Evolutionary conservation across 495 filamentous ascomycete genomes (phyloP).

Genomic region (Penicillium odoratum): DNA sequence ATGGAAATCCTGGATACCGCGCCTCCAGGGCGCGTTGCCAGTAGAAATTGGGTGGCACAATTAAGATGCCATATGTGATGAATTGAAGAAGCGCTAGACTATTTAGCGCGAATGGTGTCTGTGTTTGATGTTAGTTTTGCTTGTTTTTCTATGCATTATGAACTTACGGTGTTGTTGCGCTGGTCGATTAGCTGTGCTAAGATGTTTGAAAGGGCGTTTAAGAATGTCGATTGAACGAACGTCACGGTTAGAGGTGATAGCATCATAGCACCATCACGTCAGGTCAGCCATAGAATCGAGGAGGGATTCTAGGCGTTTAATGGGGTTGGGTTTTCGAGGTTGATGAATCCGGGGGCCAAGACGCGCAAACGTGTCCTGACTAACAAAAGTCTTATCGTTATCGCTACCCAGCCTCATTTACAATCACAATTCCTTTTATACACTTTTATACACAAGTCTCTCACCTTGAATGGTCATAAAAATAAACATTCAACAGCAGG

Average conservation of each 20-base stretch:
- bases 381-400: background rate
- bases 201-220: conserved; percentile 76
- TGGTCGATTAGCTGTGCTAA: conserved; percentile 77
- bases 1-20: conserved; percentile 49
- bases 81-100: conserved; percentile 71
- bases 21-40: conserved; percentile 71
- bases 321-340: background rate
- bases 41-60: conserved; percentile 80
- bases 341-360: conserved; percentile 20
- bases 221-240: conserved; percentile 67
- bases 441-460: too few species aligned
- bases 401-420: conserved; percentile 1
- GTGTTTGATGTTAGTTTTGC: conserved; percentile 2
- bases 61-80: conserved; percentile 69
- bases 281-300: conserved; percentile 1
- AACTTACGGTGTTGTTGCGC: conserved; percentile 61
- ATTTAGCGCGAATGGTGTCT: conserved; percentile 53
- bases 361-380: conserved; percentile 36
- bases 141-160: conserved; percentile 12
- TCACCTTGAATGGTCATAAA: too few species aligned
- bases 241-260: conserved; percentile 60
- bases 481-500: too few species aligned
- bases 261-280: conserved; percentile 11
- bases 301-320: background rate
- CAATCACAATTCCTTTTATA: too few species aligned